These are phyloP conservation scores for Kwoniella sp. DNA, from an alignment of 768 basidiomycete genomes.

Conservation along the genomic window DNA sequence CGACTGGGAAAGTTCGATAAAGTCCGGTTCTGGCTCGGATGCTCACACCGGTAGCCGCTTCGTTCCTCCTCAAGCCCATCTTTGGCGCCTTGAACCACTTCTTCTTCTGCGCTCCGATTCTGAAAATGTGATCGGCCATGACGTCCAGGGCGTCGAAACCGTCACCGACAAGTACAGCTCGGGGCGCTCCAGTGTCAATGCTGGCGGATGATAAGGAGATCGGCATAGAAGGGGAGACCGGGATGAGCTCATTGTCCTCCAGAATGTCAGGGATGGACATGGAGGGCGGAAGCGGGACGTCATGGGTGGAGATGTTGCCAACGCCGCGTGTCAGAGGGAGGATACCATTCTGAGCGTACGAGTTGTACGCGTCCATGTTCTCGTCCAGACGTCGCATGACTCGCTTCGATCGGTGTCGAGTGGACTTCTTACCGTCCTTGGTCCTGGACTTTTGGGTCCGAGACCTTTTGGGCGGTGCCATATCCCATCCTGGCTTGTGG, in stretches of 20 bases:
- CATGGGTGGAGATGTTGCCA: slow-evolving; percentile 1
- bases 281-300: not conserved
- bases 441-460: slow-evolving; percentile 3
- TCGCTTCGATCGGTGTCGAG: slow-evolving; percentile 26
- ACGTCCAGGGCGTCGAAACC: slow-evolving; percentile 45
- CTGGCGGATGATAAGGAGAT: slow-evolving; percentile 2
- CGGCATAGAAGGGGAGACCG: not conserved
- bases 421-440: slow-evolving; percentile 12
- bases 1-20: slow-evolving; percentile 73
- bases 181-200: slow-evolving; percentile 10
- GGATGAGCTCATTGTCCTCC: slow-evolving; percentile 3
- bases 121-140: slow-evolving; percentile 46
- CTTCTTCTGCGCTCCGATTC: slow-evolving; percentile 39
- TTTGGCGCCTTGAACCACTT: slow-evolving; percentile 44
- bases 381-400: slow-evolving; percentile 31
- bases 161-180: slow-evolving; percentile 37
- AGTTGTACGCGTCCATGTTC: slow-evolving; percentile 38
- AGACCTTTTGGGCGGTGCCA: slow-evolving; percentile 17
- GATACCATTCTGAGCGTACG: slow-evolving; percentile 35
- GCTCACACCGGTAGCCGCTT: slow-evolving; percentile 35
- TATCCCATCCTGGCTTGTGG: slow-evolving; percentile 26
- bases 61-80: slow-evolving; percentile 24
- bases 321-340: slow-evolving; percentile 17
- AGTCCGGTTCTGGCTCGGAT: slow-evolving; percentile 41
- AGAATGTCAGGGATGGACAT: slow-evolving; percentile 4